phyloP scores from a whole-genome alignment of 192 early-diverging fungal species.

The Umbelopsis ramanniana region DNA sequence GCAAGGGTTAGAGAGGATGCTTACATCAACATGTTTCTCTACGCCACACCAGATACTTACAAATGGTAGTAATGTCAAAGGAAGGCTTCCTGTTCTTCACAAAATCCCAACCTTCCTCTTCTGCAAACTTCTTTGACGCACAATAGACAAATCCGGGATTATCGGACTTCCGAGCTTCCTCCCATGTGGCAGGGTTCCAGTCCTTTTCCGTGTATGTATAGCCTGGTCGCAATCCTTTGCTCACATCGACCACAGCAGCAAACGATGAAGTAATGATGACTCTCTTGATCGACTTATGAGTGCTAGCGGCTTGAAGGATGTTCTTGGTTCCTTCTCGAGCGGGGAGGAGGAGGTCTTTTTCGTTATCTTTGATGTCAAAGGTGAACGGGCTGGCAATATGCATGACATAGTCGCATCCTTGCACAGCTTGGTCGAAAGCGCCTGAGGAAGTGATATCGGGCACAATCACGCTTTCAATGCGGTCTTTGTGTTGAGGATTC shows the following conservation, averaged over 20 bases:
- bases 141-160: background rate
- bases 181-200: constrained; percentile 15
- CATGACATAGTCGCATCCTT: constrained; percentile 3
- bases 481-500: background rate
- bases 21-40: background rate
- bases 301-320: background rate
- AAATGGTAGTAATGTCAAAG: constrained; percentile 9
- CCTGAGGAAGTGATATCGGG: background rate
- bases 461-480: background rate
- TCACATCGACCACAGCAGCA: background rate
- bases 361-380: background rate
- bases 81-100: background rate
- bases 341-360: constrained; percentile 6
- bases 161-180: background rate
- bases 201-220: constrained; percentile 22
- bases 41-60: background rate
- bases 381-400: constrained; percentile 15
- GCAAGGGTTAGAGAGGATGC: background rate
- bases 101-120: background rate
- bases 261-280: constrained; percentile 15
- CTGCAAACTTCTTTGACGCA: constrained; percentile 11
- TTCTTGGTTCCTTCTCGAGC: constrained; percentile 13
- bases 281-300: constrained; percentile 1
- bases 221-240: constrained; percentile 3
- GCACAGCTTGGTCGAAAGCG: background rate